Base-by-base conservation (phyloP, 2,329 filamentous ascomycete genomes). In the Claviceps humidiphila region DNA sequence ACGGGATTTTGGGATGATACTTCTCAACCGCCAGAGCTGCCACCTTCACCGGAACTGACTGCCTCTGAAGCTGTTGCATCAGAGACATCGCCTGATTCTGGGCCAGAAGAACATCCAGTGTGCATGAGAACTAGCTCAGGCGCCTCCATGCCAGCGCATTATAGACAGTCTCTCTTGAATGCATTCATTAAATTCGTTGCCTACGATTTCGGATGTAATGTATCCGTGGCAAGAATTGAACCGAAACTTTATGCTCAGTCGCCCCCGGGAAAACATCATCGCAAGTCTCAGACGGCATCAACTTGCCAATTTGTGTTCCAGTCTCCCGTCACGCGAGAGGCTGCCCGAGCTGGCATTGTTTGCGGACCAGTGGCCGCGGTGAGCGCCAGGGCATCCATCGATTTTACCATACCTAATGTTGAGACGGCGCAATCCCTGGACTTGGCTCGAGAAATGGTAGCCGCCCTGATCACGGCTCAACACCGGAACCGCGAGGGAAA, bases 171-270 rank as follows among this genome's bases (percentile, higher is more conserved):
- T 51, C 68, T 83, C n/a, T 58, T 81, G 13, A 71, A 74, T 2
- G 74, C 80, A 39, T 83, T 84, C 52, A 64, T 84, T 52, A 84
- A 84, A 62, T 72, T 84, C 4, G 74, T 84, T 16, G 74, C 79
- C 17, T 84, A 84, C 59, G 80, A 84, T 56, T 84, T 83, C 63
- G 77, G 79, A 49, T 84, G 81, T 64, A 83, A 76, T 57, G 75
- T 82, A 48, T 69, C 72, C 2, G 70, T 74, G 26, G 69, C 80
- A 16, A 74, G 80, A 42, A 68, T 71, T 24, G 81, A 84, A 58
- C 81, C 81, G 9, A 73, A 81, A 2, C 68, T 84, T 20, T 74
- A 81, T 46, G 63, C 84, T 50, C 69, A 67, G 48, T 70, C 69
- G n/a, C 63, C 66, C 2, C 58, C 61, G 52, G 61, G 57, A 55